phyloP scores from a whole-genome alignment of 257 asterid genomes.

The Forsythia viridissima region DNA sequence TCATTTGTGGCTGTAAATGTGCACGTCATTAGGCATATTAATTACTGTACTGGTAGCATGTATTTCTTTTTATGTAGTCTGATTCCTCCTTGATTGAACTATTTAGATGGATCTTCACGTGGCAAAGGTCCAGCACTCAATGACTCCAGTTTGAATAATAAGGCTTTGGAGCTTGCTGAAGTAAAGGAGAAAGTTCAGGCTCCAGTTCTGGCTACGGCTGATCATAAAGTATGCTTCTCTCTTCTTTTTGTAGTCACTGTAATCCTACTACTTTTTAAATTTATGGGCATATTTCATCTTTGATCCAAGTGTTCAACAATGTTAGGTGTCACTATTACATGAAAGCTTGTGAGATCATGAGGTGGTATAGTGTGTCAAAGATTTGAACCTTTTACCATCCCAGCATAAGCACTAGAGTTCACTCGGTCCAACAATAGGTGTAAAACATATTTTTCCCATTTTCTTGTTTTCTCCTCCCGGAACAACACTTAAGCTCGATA shows the following conservation, averaged over 20 bases:
- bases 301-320: neutral
- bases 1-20: neutral
- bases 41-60: neutral
- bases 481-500: neutral
- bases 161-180: conserved; percentile 36
- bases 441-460: neutral
- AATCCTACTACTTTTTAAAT: neutral
- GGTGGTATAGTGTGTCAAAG: too few species aligned
- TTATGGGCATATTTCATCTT: neutral
- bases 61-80: neutral
- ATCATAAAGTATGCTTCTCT: conserved; percentile 30
- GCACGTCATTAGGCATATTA: neutral
- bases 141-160: conserved; percentile 21
- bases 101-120: conserved; percentile 37
- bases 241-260: neutral
- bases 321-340: neutral
- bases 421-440: neutral
- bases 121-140: conserved; percentile 27
- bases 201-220: conserved; percentile 29
- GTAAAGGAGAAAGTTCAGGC: conserved; percentile 38
- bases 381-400: neutral
- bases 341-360: neutral
- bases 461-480: neutral
- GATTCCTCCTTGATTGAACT: conserved; percentile 14
- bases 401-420: neutral